A percentile compares a stretch with the other conserved stretches of the same genome.
Conservation (phyloP, 306 rosid species). For the Acmispon strigosus region DNA sequence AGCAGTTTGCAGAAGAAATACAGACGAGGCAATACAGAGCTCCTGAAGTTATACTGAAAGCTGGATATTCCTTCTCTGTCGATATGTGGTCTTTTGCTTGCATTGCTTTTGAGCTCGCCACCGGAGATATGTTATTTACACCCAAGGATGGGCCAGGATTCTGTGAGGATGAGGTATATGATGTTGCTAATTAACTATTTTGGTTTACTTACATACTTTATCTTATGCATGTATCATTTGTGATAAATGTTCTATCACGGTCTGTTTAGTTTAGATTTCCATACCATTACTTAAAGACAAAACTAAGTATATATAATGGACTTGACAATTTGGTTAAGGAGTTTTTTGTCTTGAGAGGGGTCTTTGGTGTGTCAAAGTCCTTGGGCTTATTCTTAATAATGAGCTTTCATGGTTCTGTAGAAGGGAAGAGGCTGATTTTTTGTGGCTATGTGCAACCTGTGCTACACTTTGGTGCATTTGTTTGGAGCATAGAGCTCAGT, state of each 20-base stretch:
- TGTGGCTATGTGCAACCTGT: too few species aligned
- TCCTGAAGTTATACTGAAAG: slow-evolving; percentile 79
- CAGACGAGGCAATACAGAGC: slow-evolving; percentile 97
- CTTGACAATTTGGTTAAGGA: not conserved
- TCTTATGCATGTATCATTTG: slow-evolving; percentile 2
- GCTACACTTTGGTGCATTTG: too few species aligned
- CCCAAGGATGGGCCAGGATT: slow-evolving; percentile 77
- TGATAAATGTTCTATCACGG: not conserved
- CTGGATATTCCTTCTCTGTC: slow-evolving; percentile 76
- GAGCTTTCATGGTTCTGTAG: not conserved
- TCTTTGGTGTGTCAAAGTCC: not conserved
- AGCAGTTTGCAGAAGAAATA: slow-evolving; percentile 71
- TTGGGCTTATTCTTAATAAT: too few species aligned
- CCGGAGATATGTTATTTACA: slow-evolving; percentile 92
- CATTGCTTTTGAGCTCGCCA: slow-evolving; percentile 90
- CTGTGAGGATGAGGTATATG: slow-evolving; percentile 88
- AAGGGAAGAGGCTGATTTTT: not conserved
- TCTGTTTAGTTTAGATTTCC: slow-evolving; percentile 7
- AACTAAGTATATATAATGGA: not conserved
- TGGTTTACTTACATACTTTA: not conserved
- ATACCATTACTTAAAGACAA: not conserved
- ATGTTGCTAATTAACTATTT: slow-evolving; percentile 6
- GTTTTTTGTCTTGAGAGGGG: not conserved
- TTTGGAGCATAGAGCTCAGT: too few species aligned
- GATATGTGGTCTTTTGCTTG: slow-evolving; percentile 99